Percentiles rank a stretch among this genome's conserved stretches.
These are phyloP conservation scores for Colletotrichum tropicicola DNA, from an alignment of 2,329 filamentous ascomycete species.

Conservation along the genomic window DNA sequence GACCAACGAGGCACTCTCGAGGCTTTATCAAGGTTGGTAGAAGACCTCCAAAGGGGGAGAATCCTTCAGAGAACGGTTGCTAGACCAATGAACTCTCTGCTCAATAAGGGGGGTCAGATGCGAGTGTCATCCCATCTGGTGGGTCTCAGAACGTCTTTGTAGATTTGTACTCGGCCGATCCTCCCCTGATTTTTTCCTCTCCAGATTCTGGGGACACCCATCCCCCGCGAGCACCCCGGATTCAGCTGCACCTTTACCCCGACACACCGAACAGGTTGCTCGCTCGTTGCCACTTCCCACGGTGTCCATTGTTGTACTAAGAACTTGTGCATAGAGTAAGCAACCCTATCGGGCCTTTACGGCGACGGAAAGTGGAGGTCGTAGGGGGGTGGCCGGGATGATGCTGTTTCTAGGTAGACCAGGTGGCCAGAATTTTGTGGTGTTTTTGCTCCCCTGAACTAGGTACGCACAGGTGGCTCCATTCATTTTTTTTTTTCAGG, in stretches of 20 bases:
- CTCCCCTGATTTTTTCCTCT: background rate
- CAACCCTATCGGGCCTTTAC: background rate
- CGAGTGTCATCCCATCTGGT: slow-evolving; percentile 15
- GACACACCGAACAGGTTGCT: slow-evolving; percentile 1
- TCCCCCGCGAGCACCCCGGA: slow-evolving; percentile 2
- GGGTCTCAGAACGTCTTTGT: slow-evolving; percentile 1
- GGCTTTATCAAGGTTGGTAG: background rate
- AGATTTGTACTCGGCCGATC: background rate
- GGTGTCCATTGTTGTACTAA: background rate
- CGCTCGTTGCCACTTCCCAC: background rate
- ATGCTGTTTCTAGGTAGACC: background rate
- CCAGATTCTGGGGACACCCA: background rate
- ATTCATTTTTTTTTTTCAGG: no score
- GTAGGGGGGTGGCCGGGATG: background rate
- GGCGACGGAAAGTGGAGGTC: background rate
- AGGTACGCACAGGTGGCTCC: no score
- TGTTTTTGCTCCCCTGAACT: no score
- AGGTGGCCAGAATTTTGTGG: no score
- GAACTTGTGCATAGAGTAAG: background rate
- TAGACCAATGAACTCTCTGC: background rate
- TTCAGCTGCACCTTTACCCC: slow-evolving; percentile 16
- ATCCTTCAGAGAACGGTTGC: background rate
- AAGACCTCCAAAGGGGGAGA: background rate
- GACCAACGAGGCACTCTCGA: background rate
- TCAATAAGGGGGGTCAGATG: background rate